A percentile compares a stretch with the other conserved stretches of the same genome.
Conservation (phyloP, 768 basidiomycete genomes). For the Termitomyces sp. region DNA sequence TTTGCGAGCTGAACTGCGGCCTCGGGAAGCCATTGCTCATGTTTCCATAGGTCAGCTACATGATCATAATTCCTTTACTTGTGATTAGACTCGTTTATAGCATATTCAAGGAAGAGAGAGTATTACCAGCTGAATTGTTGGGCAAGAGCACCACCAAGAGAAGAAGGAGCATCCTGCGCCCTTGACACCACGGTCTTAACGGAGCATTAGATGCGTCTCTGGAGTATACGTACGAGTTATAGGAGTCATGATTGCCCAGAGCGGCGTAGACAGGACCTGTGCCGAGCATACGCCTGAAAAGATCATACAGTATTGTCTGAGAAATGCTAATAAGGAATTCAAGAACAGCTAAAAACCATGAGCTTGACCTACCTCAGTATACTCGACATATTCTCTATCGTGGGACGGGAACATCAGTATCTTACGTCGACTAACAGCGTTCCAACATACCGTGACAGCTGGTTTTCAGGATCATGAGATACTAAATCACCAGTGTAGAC, state of each 20-base stretch:
- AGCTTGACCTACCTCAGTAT: slow-evolving; percentile 45
- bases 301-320: slow-evolving; percentile 59
- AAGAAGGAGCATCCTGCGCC: slow-evolving; percentile 56
- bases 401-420: neutral
- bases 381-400: slow-evolving; percentile 49
- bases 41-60: slow-evolving; percentile 62
- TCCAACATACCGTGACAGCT: slow-evolving; percentile 47
- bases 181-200: slow-evolving; percentile 19
- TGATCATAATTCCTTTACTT: slow-evolving; percentile 68
- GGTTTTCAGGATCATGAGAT: slow-evolving; percentile 62
- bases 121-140: slow-evolving; percentile 62
- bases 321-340: neutral
- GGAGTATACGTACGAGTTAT: slow-evolving; percentile 44
- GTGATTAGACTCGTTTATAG: neutral
- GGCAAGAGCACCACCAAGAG: slow-evolving; percentile 47
- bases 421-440: neutral
- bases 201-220: neutral
- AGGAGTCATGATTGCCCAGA: slow-evolving; percentile 75
- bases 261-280: slow-evolving; percentile 71
- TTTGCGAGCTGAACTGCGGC: slow-evolving; percentile 51
- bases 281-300: slow-evolving; percentile 57
- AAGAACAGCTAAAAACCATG: neutral
- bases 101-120: neutral
- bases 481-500: slow-evolving; percentile 73
- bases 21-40: slow-evolving; percentile 63